Conservation (phyloP, 148 eudicot genomes). For the Rhododendron simsii region DNA sequence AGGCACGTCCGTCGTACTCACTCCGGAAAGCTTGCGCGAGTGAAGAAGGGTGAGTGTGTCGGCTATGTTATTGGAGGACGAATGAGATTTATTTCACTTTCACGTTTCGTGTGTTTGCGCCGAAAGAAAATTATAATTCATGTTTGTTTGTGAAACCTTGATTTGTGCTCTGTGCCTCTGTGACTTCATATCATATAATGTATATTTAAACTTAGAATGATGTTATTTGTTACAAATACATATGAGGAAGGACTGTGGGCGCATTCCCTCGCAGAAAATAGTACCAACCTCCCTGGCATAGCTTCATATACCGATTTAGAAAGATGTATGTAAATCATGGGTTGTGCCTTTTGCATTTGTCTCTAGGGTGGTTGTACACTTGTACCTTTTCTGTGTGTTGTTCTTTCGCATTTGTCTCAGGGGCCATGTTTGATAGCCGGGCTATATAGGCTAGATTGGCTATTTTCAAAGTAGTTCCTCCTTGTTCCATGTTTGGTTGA, state of each 20-base stretch:
- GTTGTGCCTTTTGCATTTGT: neutral
- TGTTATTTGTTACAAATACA: too few relatives aligned
- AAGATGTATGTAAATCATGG: neutral
- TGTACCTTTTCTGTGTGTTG: neutral
- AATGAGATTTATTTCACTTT: neutral
- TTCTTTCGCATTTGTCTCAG: neutral
- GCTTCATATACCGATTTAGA: neutral
- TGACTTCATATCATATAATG: neutral
- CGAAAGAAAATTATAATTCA: neutral
- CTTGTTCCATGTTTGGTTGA: neutral
- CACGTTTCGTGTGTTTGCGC: neutral
- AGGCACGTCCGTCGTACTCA: constrained; percentile 81
- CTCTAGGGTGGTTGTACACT: neutral
- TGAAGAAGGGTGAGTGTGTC: constrained; percentile 66
- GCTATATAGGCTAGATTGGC: neutral
- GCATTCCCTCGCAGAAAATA: neutral
- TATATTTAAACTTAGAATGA: neutral
- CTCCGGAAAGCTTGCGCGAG: constrained; percentile 71
- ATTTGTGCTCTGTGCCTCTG: neutral
- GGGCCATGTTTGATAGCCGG: neutral
- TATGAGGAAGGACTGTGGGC: neutral
- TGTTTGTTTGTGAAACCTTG: neutral
- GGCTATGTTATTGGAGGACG: neutral
- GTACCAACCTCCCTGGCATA: neutral
- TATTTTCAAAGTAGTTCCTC: neutral